Evolutionary conservation across 805 yeast genomes (phyloP), one percentile per base, ranked within the genome.

Genomic region (Kodamaea lidongshanica): DNA sequence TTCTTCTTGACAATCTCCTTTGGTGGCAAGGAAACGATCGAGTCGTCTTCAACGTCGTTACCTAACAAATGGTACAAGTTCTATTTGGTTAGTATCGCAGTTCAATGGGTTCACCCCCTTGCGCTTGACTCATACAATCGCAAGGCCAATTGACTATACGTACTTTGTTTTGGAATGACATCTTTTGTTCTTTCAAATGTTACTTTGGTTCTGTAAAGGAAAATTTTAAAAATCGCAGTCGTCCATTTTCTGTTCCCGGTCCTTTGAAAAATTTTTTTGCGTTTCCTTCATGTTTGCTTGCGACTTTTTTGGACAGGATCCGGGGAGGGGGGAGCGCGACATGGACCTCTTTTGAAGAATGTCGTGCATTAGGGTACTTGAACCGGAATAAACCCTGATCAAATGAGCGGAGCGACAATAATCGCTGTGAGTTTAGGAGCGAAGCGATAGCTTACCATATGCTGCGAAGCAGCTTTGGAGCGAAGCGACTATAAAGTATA

Each of bases 11-110:
- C 92, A 44, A 83, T 58, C 64, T 83, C 94, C 70, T 65, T 79
- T 55, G 84, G 77, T 45, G 72, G 60, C 20, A 67, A 56, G 34
- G 61, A 58, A 41, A 74, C 74, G 33, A 67, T 67, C 54, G 68
- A 73, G 51, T 76, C 81, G 64, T 79, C 94, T 58, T 82, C 88
- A 50, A 82, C 84, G 70, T 84, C 94, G 77, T 84, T 83, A 61
- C 82, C 92, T 70, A 83, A 72, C 63, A 82, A 74, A 64, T 74
- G 83, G 65, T 70, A 83, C 60, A 84, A 83, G 70, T 83, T 83
- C 85, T 79, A 28, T 10, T n/a, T 22, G 24, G 24, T 22, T 22
- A 15, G 24, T 10, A 8, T 12, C 5, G 8, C 24, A 21, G 23
- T 20, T 4, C 27, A 8, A 25, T 14, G n/a, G 4, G 12, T 11